Percentiles rank a stretch among this genome's conserved stretches.
Evolutionary conservation across 208 protist species (phyloP).

Genomic region (Naegleria fowleri): DNA sequence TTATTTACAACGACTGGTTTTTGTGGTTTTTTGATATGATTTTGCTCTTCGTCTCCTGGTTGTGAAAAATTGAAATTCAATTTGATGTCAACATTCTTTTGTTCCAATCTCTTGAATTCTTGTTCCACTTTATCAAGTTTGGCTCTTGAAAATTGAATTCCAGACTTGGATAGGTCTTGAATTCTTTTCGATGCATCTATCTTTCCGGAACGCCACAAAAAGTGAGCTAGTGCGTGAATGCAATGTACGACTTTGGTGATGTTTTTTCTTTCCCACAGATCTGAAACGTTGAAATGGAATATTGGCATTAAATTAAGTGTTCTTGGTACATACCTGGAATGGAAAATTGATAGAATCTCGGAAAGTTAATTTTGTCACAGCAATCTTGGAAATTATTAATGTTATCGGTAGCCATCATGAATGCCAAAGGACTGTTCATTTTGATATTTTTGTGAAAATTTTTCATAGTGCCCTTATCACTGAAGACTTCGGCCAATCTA

Average conservation of each 20-base stretch:
- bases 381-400: background rate
- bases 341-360: background rate
- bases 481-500: background rate
- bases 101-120: background rate
- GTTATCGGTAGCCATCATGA: conserved; percentile 24
- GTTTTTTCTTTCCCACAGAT: conserved; percentile 24
- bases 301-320: background rate
- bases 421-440: background rate
- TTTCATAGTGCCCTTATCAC: background rate
- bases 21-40: background rate
- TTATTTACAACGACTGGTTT: background rate
- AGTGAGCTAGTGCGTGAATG: conserved; percentile 26
- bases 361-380: background rate
- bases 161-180: background rate
- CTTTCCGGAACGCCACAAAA: background rate
- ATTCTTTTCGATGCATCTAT: background rate
- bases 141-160: background rate
- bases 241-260: background rate
- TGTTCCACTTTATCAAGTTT: background rate
- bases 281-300: background rate
- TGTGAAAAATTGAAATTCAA: background rate
- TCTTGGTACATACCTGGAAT: background rate
- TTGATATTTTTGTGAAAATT: background rate
- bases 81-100: background rate
- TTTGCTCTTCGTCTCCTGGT: background rate